Evolutionary conservation across 768 basidiomycete genomes (phyloP).

Genomic region (Cystoderma amianthinum): DNA sequence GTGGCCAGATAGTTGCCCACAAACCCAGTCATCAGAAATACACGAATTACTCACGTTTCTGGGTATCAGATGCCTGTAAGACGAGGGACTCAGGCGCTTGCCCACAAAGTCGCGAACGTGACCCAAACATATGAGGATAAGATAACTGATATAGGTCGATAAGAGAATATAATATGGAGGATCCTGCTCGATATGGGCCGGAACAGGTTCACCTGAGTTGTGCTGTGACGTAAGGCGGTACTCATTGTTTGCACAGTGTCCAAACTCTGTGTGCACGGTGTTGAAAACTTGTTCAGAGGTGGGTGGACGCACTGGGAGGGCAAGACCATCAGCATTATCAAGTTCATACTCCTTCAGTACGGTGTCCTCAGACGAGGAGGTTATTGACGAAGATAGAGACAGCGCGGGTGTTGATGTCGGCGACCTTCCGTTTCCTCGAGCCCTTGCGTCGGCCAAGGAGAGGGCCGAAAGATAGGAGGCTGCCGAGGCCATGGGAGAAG

Average conservation of each 20-base stretch:
- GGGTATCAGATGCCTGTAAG: conserved; percentile 80
- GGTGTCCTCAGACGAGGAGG: conserved; percentile 63
- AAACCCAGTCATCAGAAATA: no score
- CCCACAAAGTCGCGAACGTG: conserved; percentile 95
- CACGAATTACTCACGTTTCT: conserved; percentile 63
- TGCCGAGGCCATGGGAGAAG: conserved; percentile 39
- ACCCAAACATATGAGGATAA: conserved; percentile 86
- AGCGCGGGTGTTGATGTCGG: conserved; percentile 65
- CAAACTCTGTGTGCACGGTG: conserved; percentile 87
- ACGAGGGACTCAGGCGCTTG: conserved; percentile 63
- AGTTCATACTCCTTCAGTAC: conserved; percentile 49
- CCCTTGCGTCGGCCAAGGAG: conserved; percentile 45
- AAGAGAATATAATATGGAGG: conserved; percentile 91
- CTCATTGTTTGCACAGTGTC: conserved; percentile 75
- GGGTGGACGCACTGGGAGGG: conserved; percentile 59
- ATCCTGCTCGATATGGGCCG: conserved; percentile 62
- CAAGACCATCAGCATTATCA: conserved; percentile 47
- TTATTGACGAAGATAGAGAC: conserved; percentile 69
- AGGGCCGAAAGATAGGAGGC: conserved; percentile 50
- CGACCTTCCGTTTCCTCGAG: conserved; percentile 36
- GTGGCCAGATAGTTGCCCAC: no score
- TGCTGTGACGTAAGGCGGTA: conserved; percentile 69
- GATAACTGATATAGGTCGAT: conserved; percentile 89
- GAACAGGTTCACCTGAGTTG: conserved; percentile 39
- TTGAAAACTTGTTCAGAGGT: conserved; percentile 75